A percentile compares a stretch with the other conserved stretches of the same genome.
These are phyloP conservation scores for Leccinum olivaceopallidum DNA, from an alignment of 768 basidiomycete genomes.

Conservation along the genomic window DNA sequence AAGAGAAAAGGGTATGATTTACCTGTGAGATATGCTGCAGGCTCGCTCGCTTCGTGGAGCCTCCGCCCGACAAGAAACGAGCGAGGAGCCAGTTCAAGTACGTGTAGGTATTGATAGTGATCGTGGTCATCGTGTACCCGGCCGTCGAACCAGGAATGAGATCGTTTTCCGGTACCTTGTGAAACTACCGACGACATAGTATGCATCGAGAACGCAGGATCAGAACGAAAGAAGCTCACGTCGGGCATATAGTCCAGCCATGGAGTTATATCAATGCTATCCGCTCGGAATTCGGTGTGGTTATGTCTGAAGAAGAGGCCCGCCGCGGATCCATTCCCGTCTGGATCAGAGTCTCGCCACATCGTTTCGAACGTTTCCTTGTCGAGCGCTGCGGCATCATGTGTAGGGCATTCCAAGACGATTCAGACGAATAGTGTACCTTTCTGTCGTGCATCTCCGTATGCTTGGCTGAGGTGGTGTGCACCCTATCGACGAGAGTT, in stretches of 20 bases:
- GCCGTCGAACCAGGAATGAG: conserved; percentile 42
- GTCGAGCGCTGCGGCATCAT: conserved; percentile 53
- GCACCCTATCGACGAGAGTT: conserved; percentile 56
- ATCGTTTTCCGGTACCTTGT: conserved; percentile 39
- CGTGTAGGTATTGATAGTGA: conserved; percentile 64
- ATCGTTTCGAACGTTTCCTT: conserved; percentile 71
- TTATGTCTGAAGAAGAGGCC: conserved; percentile 62
- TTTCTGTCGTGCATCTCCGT: conserved; percentile 52
- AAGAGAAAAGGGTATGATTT: too few species aligned
- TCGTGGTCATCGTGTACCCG: conserved; percentile 62
- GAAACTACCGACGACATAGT: conserved; percentile 26
- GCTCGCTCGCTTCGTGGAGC: conserved; percentile 53
- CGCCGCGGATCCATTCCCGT: conserved; percentile 45
- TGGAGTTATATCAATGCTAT: conserved; percentile 28
- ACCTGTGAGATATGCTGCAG: conserved; percentile 73
- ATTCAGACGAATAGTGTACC: conserved; percentile 37
- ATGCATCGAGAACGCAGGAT: not conserved
- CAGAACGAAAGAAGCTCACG: conserved; percentile 33
- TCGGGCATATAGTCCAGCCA: conserved; percentile 54
- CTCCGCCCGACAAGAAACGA: conserved; percentile 62
- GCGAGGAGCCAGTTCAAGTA: conserved; percentile 66
- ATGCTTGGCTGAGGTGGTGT: conserved; percentile 67
- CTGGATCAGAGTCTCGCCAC: conserved; percentile 70
- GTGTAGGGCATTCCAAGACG: not conserved
- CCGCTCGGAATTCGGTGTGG: conserved; percentile 61